phyloP scores from a whole-genome alignment of 2,329 filamentous ascomycete genomes.

The Penicillium sp. region DNA sequence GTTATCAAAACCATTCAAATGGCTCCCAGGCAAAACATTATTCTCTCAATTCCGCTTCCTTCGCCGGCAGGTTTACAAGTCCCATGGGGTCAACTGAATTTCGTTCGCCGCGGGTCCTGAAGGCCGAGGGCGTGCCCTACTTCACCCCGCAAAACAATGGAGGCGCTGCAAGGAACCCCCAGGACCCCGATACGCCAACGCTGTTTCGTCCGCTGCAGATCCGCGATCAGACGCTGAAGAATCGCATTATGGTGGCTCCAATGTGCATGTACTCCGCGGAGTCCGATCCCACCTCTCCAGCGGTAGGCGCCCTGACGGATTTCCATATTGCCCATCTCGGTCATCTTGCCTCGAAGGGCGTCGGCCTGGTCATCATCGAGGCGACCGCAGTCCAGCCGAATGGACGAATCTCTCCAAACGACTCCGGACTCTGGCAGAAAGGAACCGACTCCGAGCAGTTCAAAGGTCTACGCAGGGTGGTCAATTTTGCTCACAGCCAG shows the following conservation, averaged over 20 bases:
- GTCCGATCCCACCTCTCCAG: constrained; percentile 38
- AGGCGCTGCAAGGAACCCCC: constrained; percentile 35
- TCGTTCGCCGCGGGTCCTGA: constrained; percentile 6
- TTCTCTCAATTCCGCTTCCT: neutral
- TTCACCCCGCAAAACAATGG: constrained; percentile 39
- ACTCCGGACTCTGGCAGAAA: constrained; percentile 71
- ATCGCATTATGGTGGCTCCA: constrained; percentile 62
- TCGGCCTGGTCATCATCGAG: constrained; percentile 71
- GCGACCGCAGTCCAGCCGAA: constrained; percentile 72
- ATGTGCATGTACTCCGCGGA: constrained; percentile 66
- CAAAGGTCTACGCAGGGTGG: constrained; percentile 62
- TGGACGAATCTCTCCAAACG: constrained; percentile 71
- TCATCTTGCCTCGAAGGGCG: constrained; percentile 71
- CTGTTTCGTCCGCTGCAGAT: constrained; percentile 58
- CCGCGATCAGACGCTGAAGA: constrained; percentile 58
- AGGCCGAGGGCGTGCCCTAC: constrained; percentile 34
- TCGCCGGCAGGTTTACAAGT: neutral
- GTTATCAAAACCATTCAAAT: neutral
- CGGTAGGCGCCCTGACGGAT: constrained; percentile 66
- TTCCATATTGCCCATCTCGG: constrained; percentile 82
- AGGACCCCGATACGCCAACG: constrained; percentile 47
- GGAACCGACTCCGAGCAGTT: constrained; percentile 59
- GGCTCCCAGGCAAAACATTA: neutral
- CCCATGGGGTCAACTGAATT: constrained; percentile 12
- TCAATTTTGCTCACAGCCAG: constrained; percentile 76